Percentiles rank a stretch among this genome's conserved stretches.
These are phyloP conservation scores for Aspergillus haitiensis DNA, from an alignment of 495 filamentous ascomycete species.

Conservation along the genomic window DNA sequence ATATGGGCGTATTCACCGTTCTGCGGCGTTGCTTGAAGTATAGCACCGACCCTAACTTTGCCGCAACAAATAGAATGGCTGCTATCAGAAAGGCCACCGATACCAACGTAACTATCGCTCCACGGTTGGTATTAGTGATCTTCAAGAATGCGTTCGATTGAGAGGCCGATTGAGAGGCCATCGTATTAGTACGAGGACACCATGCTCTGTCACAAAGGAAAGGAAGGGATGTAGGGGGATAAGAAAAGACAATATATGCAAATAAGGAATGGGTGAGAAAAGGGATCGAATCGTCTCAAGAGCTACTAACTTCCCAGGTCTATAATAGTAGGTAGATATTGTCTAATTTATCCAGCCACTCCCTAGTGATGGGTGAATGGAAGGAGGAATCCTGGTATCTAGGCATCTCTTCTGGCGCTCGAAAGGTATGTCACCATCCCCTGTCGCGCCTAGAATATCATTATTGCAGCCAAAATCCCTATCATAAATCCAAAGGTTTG, in stretches of 20 bases:
- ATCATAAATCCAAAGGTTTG: too few relatives aligned
- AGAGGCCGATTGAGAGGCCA: constrained; percentile 20
- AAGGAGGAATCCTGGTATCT: not conserved
- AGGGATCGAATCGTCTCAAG: too few relatives aligned
- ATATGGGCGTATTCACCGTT: constrained; percentile 32
- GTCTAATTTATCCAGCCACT: not conserved
- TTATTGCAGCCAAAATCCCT: too few relatives aligned
- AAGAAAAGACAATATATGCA: too few relatives aligned
- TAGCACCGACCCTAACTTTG: constrained; percentile 26
- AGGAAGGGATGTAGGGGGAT: too few relatives aligned
- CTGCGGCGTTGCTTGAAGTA: constrained; percentile 35
- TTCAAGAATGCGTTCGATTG: constrained; percentile 21
- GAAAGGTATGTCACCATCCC: too few relatives aligned
- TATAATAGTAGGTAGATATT: not conserved
- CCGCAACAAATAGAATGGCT: constrained; percentile 29
- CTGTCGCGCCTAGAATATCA: too few relatives aligned
- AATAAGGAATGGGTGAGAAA: too few relatives aligned
- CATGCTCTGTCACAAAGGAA: constrained; percentile 1
- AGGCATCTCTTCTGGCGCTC: too few relatives aligned
- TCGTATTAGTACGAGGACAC: constrained; percentile 9
- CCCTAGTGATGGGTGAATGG: not conserved
- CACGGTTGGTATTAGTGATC: constrained; percentile 26
- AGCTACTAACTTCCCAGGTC: too few relatives aligned
- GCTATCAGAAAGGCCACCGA: constrained; percentile 29
- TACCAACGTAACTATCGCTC: constrained; percentile 25